A percentile compares a stretch with the other conserved stretches of the same genome.
These are phyloP conservation scores for Lophium mytilinum DNA, from an alignment of 495 filamentous ascomycete genomes.

Conservation along the genomic window DNA sequence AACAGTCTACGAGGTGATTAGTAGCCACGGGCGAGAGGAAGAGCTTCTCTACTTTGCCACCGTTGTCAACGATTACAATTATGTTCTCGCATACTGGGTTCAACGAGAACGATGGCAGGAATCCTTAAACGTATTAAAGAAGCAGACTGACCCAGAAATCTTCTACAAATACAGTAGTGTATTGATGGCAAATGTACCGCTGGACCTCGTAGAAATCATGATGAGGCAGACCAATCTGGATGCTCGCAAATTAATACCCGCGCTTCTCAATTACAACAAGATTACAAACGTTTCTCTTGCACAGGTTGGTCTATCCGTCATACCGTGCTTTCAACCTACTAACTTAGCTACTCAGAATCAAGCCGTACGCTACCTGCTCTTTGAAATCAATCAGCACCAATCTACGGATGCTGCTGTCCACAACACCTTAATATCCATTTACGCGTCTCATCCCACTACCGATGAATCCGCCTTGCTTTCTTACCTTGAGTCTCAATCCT, in stretches of 20 bases:
- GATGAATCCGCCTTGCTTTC: constrained; percentile 78
- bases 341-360: constrained; percentile 56
- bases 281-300: constrained; percentile 51
- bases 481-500: constrained; percentile 74
- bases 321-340: not conserved
- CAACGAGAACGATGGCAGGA: constrained; percentile 93
- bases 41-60: constrained; percentile 88
- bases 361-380: constrained; percentile 87
- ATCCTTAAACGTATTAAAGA: constrained; percentile 76
- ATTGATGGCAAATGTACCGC: constrained; percentile 80
- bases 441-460: constrained; percentile 72
- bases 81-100: constrained; percentile 93
- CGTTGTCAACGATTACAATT: constrained; percentile 81
- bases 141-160: constrained; percentile 81
- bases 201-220: constrained; percentile 81
- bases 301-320: not conserved
- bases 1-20: constrained; percentile 92
- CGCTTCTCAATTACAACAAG: constrained; percentile 85
- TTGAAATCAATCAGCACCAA: constrained; percentile 80
- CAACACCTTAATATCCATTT: constrained; percentile 93
- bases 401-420: constrained; percentile 85
- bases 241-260: constrained; percentile 81
- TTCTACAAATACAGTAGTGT: constrained; percentile 95
- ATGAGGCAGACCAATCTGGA: constrained; percentile 89
- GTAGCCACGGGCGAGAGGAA: constrained; percentile 86